A percentile compares a stretch with the other conserved stretches of the same genome.
Conservation (phyloP, 2,329 filamentous ascomycete species). For the Sclerotinia spermophila region DNA sequence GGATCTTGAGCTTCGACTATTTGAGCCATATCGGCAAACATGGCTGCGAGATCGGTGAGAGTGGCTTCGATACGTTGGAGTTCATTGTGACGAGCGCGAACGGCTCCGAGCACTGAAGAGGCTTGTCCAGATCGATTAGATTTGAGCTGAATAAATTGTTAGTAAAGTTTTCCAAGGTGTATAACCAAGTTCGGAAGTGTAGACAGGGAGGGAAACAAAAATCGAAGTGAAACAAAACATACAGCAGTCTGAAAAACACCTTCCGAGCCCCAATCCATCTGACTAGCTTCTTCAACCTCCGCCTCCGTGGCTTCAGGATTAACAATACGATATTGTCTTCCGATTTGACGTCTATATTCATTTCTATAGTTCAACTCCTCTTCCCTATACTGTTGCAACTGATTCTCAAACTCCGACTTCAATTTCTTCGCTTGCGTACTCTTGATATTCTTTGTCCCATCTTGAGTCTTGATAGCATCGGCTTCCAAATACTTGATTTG, state of each 20-base stretch:
- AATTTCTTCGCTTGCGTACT: slow-evolving; percentile 69
- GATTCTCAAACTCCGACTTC: slow-evolving; percentile 68
- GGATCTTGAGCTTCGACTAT: slow-evolving; percentile 70
- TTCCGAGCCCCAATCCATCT: slow-evolving; percentile 72
- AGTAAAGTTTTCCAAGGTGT: not conserved
- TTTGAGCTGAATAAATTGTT: slow-evolving; percentile 54
- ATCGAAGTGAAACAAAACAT: slow-evolving; percentile 39
- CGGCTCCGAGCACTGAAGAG: slow-evolving; percentile 68
- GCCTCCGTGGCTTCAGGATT: slow-evolving; percentile 74
- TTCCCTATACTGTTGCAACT: slow-evolving; percentile 65
- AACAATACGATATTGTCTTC: slow-evolving; percentile 75
- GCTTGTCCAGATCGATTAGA: slow-evolving; percentile 72
- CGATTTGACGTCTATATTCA: slow-evolving; percentile 73
- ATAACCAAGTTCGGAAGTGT: too few relatives aligned
- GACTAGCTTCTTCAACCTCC: slow-evolving; percentile 65
- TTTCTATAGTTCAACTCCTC: slow-evolving; percentile 69
- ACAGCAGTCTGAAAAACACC: slow-evolving; percentile 81
- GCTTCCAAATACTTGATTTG: slow-evolving; percentile 73
- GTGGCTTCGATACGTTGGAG: slow-evolving; percentile 77
- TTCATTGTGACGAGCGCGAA: slow-evolving; percentile 79
- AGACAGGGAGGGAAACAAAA: not conserved
- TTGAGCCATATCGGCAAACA: slow-evolving; percentile 73
- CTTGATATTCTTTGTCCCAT: slow-evolving; percentile 62
- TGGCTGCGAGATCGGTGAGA: slow-evolving; percentile 62
- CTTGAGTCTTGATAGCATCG: slow-evolving; percentile 62